Percentiles rank a stretch among this genome's conserved stretches.
These are phyloP conservation scores for Fomes fomentarius DNA, from an alignment of 1,284 basidiomycete species.

Conservation along the genomic window DNA sequence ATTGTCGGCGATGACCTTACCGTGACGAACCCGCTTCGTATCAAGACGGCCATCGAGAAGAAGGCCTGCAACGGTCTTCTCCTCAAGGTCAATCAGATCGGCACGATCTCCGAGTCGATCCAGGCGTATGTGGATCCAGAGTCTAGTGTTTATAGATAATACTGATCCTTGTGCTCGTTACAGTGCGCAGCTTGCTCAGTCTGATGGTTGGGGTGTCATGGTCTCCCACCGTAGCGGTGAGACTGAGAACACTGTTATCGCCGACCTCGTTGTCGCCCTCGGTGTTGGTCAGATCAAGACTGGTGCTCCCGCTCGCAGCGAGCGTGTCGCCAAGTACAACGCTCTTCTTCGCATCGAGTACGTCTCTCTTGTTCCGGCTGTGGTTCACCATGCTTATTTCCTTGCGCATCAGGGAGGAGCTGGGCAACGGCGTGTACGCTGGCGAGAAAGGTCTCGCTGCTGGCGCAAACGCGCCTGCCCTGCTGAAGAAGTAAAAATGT, in stretches of 20 bases:
- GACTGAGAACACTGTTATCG: slow-evolving; percentile 96
- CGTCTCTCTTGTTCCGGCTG: slow-evolving; percentile 36
- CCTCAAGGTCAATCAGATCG: slow-evolving; percentile 99
- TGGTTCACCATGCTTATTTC: background rate
- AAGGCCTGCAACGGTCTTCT: slow-evolving; percentile 99
- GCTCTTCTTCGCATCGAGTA: slow-evolving; percentile 89
- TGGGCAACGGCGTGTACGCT: slow-evolving; percentile 73
- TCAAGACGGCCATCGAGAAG: slow-evolving; percentile 99
- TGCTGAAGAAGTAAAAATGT: slow-evolving; percentile 62
- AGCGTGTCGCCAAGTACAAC: slow-evolving; percentile 96
- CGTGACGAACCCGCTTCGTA: slow-evolving; percentile 97
- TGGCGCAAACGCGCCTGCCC: slow-evolving; percentile 72
- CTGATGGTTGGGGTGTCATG: slow-evolving; percentile 99
- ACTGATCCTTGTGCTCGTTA: background rate
- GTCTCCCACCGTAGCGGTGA: slow-evolving; percentile 99
- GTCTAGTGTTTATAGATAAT: background rate
- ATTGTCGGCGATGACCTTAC: slow-evolving; percentile 99
- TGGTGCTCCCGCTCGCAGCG: slow-evolving; percentile 91
- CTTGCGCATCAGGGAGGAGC: slow-evolving; percentile 68
- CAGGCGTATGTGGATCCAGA: slow-evolving; percentile 64
- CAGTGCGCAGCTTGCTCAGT: slow-evolving; percentile 95
- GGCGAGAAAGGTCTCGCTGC: slow-evolving; percentile 81
- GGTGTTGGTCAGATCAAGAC: slow-evolving; percentile 98
- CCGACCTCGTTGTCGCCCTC: slow-evolving; percentile 95
- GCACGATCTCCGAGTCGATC: slow-evolving; percentile 98